phyloP scores from a whole-genome alignment of 345 rosid species.

The Ailanthus altissimus region DNA sequence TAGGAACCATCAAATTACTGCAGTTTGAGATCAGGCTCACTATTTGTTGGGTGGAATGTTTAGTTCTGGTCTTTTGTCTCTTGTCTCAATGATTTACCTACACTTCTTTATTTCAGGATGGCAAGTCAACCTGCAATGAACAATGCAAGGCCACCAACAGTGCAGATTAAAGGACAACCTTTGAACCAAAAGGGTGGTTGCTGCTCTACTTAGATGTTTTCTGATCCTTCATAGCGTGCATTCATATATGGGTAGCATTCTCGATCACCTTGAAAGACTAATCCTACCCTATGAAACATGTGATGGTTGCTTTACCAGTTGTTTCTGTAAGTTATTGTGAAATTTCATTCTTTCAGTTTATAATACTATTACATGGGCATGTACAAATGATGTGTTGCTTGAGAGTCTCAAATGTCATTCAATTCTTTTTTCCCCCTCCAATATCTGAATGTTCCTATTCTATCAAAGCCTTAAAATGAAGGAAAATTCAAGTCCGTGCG shows the following conservation, averaged over 20 bases:
- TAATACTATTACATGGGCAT: constrained; percentile 4
- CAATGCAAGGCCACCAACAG: constrained; percentile 42
- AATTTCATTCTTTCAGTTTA: constrained; percentile 27
- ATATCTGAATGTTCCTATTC: neutral
- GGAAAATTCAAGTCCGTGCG: too few relatives aligned
- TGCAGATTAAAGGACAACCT: constrained; percentile 53
- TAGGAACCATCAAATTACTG: neutral
- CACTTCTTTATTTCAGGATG: constrained; percentile 34
- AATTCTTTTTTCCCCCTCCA: neutral
- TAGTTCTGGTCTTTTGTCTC: neutral
- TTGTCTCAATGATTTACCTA: neutral
- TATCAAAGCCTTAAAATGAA: too few relatives aligned
- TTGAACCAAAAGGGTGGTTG: constrained; percentile 56
- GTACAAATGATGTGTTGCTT: constrained; percentile 22
- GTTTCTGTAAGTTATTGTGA: constrained; percentile 11
- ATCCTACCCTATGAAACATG: constrained; percentile 16
- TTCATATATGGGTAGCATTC: constrained; percentile 16
- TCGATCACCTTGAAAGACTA: neutral
- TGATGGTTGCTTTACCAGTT: constrained; percentile 2
- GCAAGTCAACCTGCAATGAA: constrained; percentile 51
- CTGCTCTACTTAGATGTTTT: constrained; percentile 42
- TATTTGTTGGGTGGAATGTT: neutral
- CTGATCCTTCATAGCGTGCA: neutral
- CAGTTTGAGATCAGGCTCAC: neutral
- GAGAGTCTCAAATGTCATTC: constrained; percentile 11